Evolutionary conservation across 768 basidiomycete species (phyloP), one percentile per base, ranked within the genome.

Genomic region (Pleurotus platypus): DNA sequence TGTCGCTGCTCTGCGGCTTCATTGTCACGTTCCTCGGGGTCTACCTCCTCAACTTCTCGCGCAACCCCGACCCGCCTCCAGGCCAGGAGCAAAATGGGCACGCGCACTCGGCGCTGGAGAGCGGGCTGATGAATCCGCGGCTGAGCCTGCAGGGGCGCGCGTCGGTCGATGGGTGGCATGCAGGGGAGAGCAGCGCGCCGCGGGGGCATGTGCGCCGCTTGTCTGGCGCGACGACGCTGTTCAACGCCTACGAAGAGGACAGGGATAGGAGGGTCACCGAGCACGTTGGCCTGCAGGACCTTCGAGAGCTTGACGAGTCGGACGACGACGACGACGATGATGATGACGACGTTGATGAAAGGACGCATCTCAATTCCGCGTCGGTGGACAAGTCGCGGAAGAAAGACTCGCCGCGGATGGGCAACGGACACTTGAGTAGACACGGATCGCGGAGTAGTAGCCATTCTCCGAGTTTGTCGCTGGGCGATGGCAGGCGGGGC

Each of bases 11-110:
- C 57, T 82, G 85, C 49, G 97, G 97, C 45, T 96, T 98, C 72
- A 75, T 89, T 63, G 85, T 92, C 64, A 99, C 93, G 51, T 98
- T 97, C 77, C 81, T 97, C 60, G 97, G 97, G 37, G 97, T 99
- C n/a, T 92, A 97, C 71, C 82, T 97, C 40, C 84, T 97, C 64
- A 92, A 93, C 70, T 67, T 91, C 60, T 92, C 92, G 2, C 86
- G 90, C 20, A 73, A 74, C 51, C 73, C 83, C 0, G 78, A 84
- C 22, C 68, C 73, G 12, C 71, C 73, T 2, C 69, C 77, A 5
- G 72, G 76, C 53, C 72, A 73, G 22, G 30, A 11, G 7, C 30
- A 1, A 35, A 64, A 71, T 50, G 70, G 71, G 60, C 67, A 60
- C 37, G 51, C 37, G 13, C 84, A 84, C 66, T 74, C 80, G 11